Evolutionary conservation across 1,284 basidiomycete species (phyloP).

Genomic region (Coriolopsis trogii): DNA sequence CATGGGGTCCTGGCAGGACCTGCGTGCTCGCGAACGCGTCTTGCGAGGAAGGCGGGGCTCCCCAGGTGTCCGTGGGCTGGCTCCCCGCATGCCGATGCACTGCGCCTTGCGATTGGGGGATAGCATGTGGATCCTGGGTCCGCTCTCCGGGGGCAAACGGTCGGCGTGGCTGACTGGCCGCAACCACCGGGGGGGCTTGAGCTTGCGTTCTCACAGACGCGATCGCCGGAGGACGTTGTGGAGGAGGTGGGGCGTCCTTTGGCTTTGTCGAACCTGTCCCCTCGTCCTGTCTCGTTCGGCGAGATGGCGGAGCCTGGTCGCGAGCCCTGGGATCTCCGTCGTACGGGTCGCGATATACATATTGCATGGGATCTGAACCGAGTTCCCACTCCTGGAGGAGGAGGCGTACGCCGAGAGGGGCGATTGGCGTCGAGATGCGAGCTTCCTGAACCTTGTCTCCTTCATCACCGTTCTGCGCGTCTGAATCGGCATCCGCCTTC

Average conservation of each 20-base stretch:
- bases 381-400: slow-evolving; percentile 70
- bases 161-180: slow-evolving; percentile 19
- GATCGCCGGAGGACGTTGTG: slow-evolving; percentile 27
- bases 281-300: slow-evolving; percentile 4
- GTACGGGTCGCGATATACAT: slow-evolving; percentile 60
- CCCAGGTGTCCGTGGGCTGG: slow-evolving; percentile 21
- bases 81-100: too few species aligned
- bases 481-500: slow-evolving; percentile 36
- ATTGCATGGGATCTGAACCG: slow-evolving; percentile 52
- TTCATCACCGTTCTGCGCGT: slow-evolving; percentile 11
- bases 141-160: slow-evolving; percentile 15
- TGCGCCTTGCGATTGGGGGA: slow-evolving; percentile 1
- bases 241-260: slow-evolving; percentile 1
- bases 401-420: slow-evolving; percentile 57
- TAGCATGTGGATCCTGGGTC: slow-evolving; percentile 12
- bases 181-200: slow-evolving; percentile 27
- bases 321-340: too few species aligned
- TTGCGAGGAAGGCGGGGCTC: slow-evolving; percentile 40
- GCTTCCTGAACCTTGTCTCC: neutral
- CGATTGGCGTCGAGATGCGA: slow-evolving; percentile 7
- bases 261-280: slow-evolving; percentile 8
- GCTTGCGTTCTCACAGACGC: slow-evolving; percentile 3
- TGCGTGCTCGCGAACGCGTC: slow-evolving; percentile 64
- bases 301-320: too few species aligned
- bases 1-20: slow-evolving; percentile 69